Conservation (phyloP, 257 asterid species). For the Eucommia ulmoides region DNA sequence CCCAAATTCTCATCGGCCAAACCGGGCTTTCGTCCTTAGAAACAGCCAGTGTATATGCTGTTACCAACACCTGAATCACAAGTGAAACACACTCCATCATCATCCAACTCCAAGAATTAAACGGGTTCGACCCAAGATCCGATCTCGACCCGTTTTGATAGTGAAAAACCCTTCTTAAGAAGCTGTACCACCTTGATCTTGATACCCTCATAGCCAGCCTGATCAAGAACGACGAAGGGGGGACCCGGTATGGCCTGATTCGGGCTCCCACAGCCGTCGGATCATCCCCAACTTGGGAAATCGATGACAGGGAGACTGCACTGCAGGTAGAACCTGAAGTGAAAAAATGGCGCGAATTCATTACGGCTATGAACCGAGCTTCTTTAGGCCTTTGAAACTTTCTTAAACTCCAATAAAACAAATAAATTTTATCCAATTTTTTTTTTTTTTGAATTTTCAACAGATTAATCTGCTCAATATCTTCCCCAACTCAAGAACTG, state of each 20-base stretch:
- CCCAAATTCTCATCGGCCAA: slow-evolving; percentile 96
- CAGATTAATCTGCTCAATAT: neutral
- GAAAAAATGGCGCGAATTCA: slow-evolving; percentile 43
- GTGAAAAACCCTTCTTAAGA: slow-evolving; percentile 73
- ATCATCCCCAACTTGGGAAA: slow-evolving; percentile 28
- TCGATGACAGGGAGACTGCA: slow-evolving; percentile 26
- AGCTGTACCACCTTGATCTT: slow-evolving; percentile 59
- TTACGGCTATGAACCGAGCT: slow-evolving; percentile 5
- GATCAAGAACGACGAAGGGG: slow-evolving; percentile 39
- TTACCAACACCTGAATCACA: slow-evolving; percentile 35
- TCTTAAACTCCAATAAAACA: neutral
- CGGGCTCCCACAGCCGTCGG: slow-evolving; percentile 19
- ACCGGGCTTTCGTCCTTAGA: slow-evolving; percentile 63
- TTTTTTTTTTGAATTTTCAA: neutral
- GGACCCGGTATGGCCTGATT: slow-evolving; percentile 27
- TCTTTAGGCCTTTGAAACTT: neutral
- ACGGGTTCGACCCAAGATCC: slow-evolving; percentile 75
- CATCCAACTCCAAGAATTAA: slow-evolving; percentile 67
- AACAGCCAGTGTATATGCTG: slow-evolving; percentile 29
- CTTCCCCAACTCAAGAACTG: neutral
- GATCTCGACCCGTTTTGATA: slow-evolving; percentile 83
- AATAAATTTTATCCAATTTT: too few relatives aligned
- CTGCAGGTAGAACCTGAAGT: slow-evolving; percentile 45
- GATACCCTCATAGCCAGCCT: slow-evolving; percentile 65
- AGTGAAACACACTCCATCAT: slow-evolving; percentile 44